phyloP scores from a whole-genome alignment of 176 grass and related monocot species.

The Ampelocalamus luodianensis region DNA sequence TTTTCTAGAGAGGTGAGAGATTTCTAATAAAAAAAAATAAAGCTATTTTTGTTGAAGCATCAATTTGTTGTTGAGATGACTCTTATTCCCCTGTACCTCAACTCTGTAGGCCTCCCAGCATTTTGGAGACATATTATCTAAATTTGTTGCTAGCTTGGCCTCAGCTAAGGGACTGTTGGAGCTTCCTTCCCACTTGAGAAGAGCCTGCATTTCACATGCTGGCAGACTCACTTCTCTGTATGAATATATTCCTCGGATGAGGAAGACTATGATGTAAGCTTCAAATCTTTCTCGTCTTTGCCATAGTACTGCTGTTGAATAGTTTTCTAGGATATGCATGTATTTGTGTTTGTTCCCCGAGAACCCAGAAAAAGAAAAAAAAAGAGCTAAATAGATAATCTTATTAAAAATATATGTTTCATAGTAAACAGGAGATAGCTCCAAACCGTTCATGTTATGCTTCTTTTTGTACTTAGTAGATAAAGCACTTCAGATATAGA shows the following conservation, averaged over 20 bases:
- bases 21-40: conserved; percentile 16
- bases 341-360: background rate
- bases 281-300: conserved; percentile 39
- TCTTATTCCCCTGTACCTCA: conserved; percentile 21
- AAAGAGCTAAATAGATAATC: background rate
- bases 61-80: background rate
- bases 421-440: background rate
- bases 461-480: background rate
- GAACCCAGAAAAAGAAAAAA: background rate
- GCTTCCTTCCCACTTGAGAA: conserved; percentile 82
- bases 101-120: conserved; percentile 85
- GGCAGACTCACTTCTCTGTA: conserved; percentile 79
- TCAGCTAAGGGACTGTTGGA: conserved; percentile 60
- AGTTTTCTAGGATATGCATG: background rate
- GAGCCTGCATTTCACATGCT: conserved; percentile 83
- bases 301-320: conserved; percentile 8
- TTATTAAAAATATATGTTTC: conserved; percentile 16
- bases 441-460: background rate
- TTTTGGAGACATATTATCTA: conserved; percentile 91
- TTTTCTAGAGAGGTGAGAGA: conserved; percentile 82
- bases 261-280: conserved; percentile 79
- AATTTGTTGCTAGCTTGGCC: conserved; percentile 74
- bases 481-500: background rate
- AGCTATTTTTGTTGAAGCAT: conserved; percentile 9
- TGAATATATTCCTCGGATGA: conserved; percentile 90